These are phyloP conservation scores for Cutaneotrichosporon sp. DNA, from an alignment of 1,284 basidiomycete genomes.

Conservation along the genomic window DNA sequence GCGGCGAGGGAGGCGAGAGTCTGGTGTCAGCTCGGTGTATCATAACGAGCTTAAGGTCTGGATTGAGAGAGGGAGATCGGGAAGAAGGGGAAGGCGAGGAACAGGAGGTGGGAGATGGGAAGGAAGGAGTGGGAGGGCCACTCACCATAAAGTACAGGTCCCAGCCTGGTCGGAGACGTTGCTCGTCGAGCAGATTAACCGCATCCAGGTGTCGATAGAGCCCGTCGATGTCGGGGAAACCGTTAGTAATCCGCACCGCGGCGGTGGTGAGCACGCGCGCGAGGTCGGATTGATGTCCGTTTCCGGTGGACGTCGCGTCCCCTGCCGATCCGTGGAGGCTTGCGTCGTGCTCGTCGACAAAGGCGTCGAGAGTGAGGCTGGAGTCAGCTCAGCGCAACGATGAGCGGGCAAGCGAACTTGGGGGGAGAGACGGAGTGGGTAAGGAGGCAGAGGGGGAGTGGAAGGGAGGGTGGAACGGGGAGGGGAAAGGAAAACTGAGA, in stretches of 20 bases:
- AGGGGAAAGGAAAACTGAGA: background rate
- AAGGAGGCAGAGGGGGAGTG: background rate
- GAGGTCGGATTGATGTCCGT: slow-evolving; percentile 46
- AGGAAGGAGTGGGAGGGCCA: slow-evolving; percentile 2
- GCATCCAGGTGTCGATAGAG: slow-evolving; percentile 66
- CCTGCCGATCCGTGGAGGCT: slow-evolving; percentile 49
- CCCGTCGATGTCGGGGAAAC: slow-evolving; percentile 60
- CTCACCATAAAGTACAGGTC: slow-evolving; percentile 92
- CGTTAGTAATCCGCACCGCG: slow-evolving; percentile 70
- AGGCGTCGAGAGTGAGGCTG: slow-evolving; percentile 63
- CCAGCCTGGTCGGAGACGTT: slow-evolving; percentile 81
- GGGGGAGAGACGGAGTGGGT: background rate
- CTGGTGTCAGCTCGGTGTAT: slow-evolving; percentile 49
- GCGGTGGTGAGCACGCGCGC: slow-evolving; percentile 36
- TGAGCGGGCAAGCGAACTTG: background rate
- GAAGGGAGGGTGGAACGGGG: background rate
- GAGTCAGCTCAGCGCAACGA: background rate
- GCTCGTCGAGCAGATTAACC: slow-evolving; percentile 67
- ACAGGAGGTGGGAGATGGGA: too few species aligned
- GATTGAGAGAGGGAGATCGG: background rate
- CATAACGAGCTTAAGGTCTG: too few species aligned
- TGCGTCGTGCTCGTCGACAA: slow-evolving; percentile 64
- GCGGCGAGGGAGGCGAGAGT: slow-evolving; percentile 84
- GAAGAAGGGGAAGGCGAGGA: background rate
- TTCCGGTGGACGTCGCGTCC: background rate